Evolutionary conservation across 2,329 filamentous ascomycete species (phyloP).

Genomic region (Pezicula rhizophila): DNA sequence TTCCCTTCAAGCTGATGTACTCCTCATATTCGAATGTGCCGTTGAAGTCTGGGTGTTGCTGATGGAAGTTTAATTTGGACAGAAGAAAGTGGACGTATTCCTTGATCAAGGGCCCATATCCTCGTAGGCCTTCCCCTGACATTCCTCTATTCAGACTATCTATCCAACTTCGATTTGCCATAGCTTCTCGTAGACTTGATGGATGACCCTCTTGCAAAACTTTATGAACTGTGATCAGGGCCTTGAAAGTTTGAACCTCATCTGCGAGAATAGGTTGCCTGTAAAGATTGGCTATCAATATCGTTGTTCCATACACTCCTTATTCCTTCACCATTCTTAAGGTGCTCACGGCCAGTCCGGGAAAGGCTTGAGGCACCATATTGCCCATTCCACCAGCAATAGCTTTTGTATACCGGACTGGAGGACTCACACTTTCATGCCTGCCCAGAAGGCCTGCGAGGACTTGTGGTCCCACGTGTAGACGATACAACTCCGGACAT

Average conservation of each 20-base stretch:
- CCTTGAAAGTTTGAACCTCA: conserved; percentile 98
- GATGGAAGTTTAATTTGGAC: conserved; percentile 92
- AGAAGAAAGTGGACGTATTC: conserved; percentile 97
- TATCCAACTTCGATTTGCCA: conserved; percentile 83
- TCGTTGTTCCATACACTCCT: background rate
- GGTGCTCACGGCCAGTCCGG: background rate
- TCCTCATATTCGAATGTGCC: conserved; percentile 98
- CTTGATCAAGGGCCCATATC: conserved; percentile 86
- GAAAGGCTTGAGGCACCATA: conserved; percentile 2
- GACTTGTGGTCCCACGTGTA: conserved; percentile 99
- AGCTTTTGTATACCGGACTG: background rate
- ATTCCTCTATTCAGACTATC: conserved; percentile 85
- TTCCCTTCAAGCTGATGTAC: conserved; percentile 95
- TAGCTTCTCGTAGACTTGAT: conserved; percentile 77
- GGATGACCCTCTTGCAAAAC: conserved; percentile 96
- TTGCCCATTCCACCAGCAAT: background rate
- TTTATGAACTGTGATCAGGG: conserved; percentile 94
- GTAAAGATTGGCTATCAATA: conserved; percentile 2
- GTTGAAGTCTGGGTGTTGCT: conserved; percentile 96
- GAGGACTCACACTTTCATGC: conserved; percentile 85
- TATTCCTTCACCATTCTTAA: background rate
- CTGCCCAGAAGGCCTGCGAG: conserved; percentile 90
- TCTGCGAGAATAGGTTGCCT: conserved; percentile 97
- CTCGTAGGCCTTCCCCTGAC: conserved; percentile 75
- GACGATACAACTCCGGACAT: conserved; percentile 96